Evolutionary conservation across 176 grass and related monocot species (phyloP), one percentile per base, ranked within the genome.

Genomic region (Oryza longistaminata): DNA sequence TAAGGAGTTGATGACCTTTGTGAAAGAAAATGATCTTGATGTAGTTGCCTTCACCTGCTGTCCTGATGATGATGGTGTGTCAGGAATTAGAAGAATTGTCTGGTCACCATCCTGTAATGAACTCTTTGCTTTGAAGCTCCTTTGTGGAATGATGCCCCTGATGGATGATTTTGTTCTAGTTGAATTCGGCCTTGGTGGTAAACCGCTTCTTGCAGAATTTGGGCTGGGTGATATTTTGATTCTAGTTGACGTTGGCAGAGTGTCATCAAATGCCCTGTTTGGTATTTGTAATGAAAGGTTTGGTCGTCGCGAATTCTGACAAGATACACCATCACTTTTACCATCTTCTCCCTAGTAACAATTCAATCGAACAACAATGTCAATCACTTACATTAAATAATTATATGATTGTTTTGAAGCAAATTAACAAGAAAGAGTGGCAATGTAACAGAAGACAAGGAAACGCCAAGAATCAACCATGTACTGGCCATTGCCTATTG

Each of bases 281-380:
- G 94, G 91, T 87, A 96, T 96, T 81, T 96, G 89, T 42, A 96
- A 85, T 16, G 91, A 89, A 80, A 87, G 85, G 43, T 87, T 87
- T 39, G 85, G 85, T 11, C 77, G 65, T 43, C 70, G 77, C 6
- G 52, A 53, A 74, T 53, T 72, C 66, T 68, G 66, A 68, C 29
- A 31, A 33, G 66, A 68, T 68, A 68, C 13, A 17, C 66, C 66
- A 34, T 68, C 66, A 0, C 14, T 68, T 68, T 68, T 68, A 68
- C 6, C 66, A 68, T 68, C 66, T 68, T 34, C 66, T 14, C 66
- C 66, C 66, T 68, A 3, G 31, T 34, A 68, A 26, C 4, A 11
- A 67, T 67, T 67, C 2, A 68, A 68, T 29, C 27, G 3, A 68
- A 34, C 66, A 68, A 68, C 66, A 34, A 34, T 35, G 66, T 68